Percentiles rank a stretch among this genome's conserved stretches.
Conservation (phyloP, 306 rosid species). For the Sophora flavescens region DNA sequence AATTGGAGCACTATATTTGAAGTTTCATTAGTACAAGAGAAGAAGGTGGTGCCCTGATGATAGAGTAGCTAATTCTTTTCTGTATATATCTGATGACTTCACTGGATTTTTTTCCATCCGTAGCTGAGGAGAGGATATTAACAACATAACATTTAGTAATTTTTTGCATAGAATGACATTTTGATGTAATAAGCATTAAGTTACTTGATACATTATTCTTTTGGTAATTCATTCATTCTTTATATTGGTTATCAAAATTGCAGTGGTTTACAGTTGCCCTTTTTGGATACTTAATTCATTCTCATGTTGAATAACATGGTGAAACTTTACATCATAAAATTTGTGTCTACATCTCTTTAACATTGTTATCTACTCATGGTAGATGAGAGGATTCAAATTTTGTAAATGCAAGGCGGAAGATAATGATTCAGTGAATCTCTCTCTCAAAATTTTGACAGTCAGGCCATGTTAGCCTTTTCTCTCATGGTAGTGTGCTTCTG, state of each 20-base stretch:
- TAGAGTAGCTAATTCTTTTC: conserved; percentile 54
- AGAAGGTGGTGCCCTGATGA: conserved; percentile 31
- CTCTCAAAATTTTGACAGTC: neutral
- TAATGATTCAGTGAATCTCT: conserved; percentile 6
- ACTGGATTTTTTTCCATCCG: conserved; percentile 42
- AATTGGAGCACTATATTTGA: conserved; percentile 60
- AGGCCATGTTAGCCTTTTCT: neutral
- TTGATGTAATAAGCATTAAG: conserved; percentile 42
- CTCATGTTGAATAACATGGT: neutral
- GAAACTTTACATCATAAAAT: no score
- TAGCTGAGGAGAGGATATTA: conserved; percentile 38
- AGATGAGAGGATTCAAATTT: no score
- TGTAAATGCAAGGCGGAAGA: neutral
- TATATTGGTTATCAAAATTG: conserved; percentile 19
- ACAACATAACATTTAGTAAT: conserved; percentile 19
- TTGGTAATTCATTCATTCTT: conserved; percentile 31
- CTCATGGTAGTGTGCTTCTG: neutral
- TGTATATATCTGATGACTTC: conserved; percentile 54
- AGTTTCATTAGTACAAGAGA: conserved; percentile 27
- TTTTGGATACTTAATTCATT: neutral
- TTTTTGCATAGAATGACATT: conserved; percentile 32
- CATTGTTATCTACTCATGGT: neutral
- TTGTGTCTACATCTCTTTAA: no score
- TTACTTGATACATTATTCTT: conserved; percentile 36
- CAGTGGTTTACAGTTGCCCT: neutral